Conservation (phyloP, 23 red algal genomes). For the Cyanidiococcus yangmingshanensis region DNA sequence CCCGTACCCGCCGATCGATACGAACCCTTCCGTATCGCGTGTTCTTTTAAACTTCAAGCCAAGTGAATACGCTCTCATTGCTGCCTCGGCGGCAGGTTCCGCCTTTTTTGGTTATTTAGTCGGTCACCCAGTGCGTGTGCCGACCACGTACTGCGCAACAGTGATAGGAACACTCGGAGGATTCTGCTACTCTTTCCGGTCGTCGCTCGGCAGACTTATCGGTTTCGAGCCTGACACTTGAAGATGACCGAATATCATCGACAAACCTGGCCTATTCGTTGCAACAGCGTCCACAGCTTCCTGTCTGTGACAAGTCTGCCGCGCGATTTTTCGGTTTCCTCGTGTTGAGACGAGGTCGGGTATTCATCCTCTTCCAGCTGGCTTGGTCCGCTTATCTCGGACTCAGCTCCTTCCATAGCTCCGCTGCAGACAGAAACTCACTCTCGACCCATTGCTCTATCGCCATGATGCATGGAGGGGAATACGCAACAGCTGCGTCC, state of each 20-base stretch:
- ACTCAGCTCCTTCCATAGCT: background rate
- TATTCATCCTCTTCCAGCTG: too few species aligned
- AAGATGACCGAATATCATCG: too few species aligned
- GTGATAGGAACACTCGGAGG: background rate
- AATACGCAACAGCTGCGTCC: background rate
- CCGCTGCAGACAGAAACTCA: background rate
- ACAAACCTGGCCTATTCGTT: too few species aligned
- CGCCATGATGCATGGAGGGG: background rate
- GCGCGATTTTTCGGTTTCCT: too few species aligned
- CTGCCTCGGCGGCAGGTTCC: background rate
- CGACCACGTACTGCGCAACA: constrained; percentile 14
- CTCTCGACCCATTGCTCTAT: constrained; percentile 8
- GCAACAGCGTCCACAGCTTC: too few species aligned
- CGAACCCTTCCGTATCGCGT: background rate
- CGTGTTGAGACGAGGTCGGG: too few species aligned
- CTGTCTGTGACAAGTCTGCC: too few species aligned
- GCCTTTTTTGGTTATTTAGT: constrained; percentile 8
- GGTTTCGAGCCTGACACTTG: background rate
- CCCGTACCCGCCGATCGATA: constrained; percentile 17
- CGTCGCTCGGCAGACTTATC: background rate
- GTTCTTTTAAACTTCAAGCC: background rate
- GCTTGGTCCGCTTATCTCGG: too few species aligned
- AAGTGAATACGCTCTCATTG: background rate
- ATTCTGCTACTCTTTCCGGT: background rate
- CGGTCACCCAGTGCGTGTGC: background rate